Evolutionary conservation across 2,329 filamentous ascomycete species (phyloP), one percentile per base, ranked within the genome.

Genomic region (Lachnellula suecica): DNA sequence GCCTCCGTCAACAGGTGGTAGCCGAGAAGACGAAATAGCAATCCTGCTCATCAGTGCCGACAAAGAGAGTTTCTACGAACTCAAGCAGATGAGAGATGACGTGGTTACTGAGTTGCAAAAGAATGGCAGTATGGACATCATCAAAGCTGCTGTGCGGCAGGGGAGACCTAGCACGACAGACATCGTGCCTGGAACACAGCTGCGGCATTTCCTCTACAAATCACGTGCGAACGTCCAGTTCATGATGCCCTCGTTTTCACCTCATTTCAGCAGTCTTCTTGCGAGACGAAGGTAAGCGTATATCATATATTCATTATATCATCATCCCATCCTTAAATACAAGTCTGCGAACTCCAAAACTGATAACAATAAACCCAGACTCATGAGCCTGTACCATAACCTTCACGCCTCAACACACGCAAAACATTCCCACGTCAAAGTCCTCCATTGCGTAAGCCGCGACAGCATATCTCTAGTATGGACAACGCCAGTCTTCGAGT

Each of bases 171-270:
- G 74, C 23, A 81, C 87, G 52, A 81, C 83, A 15, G 87, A 94
- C 53, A 85, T 99, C 53, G 81, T 91, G 1, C 89, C 91, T 0
- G 89, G 88, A 22, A 89, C 87, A 15, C 85, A 88, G 27, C 75
- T 97, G 47, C 86, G 88, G 61, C 94, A 99, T 74, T 99, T 97
- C 66, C 73, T 99, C 17, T 99, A 96, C 78, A 99, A 97, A 71
- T 96, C 90, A 15, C 83, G 90, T 54, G 85, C 87, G 19, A 96
- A 99, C 63, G 94, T 99, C 24, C 95, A 99, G 69, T 99, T 97
- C 70, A 88, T 84, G 61, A 96, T 96, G 90, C 88, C 92, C 1
- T 85, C 89, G 0, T 87, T 91, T 55, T 78, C 83, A 9, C 87
- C 89, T 0, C 75, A 85, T 51, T 94, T 94, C 64, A 70, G 69